Evolutionary conservation across 2,329 filamentous ascomycete species (phyloP).

Genomic region (Magnaporthiopsis poae): DNA sequence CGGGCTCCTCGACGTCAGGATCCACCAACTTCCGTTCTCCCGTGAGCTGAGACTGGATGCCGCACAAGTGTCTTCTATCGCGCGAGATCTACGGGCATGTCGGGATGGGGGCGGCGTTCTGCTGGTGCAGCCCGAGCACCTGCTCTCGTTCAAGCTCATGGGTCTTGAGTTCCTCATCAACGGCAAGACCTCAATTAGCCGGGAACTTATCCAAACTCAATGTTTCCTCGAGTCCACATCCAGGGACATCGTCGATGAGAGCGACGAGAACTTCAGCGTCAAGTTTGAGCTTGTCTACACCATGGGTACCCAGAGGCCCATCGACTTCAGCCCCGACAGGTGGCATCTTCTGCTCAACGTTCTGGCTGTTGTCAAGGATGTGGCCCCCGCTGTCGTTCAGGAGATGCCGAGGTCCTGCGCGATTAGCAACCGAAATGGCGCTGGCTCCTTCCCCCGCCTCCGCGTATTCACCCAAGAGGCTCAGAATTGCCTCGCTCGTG

Average conservation of each 20-base stretch:
- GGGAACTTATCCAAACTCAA: background rate
- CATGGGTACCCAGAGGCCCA: conserved; percentile 38
- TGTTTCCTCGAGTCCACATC: conserved; percentile 23
- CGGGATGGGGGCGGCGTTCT: conserved; percentile 42
- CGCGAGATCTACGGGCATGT: conserved; percentile 33
- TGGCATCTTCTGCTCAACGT: conserved; percentile 49
- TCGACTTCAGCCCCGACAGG: conserved; percentile 44
- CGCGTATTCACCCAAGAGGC: conserved; percentile 34
- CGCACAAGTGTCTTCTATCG: conserved; percentile 28
- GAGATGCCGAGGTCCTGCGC: conserved; percentile 31
- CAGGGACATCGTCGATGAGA: conserved; percentile 54
- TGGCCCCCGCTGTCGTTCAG: conserved; percentile 14
- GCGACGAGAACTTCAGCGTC: conserved; percentile 52
- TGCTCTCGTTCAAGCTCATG: conserved; percentile 55
- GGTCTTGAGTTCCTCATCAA: conserved; percentile 37
- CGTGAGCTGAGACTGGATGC: conserved; percentile 30
- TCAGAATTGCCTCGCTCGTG: conserved; percentile 19
- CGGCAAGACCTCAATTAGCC: background rate
- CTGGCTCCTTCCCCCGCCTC: conserved; percentile 36
- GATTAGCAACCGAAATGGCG: background rate
- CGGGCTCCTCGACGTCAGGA: conserved; percentile 41
- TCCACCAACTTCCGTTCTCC: conserved; percentile 52
- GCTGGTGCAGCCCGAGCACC: conserved; percentile 53
- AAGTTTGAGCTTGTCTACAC: conserved; percentile 57
- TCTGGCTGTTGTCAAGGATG: conserved; percentile 29